Evolutionary conservation across 352 stramenopile species (phyloP).

Genomic region (Globisporangium orthogonon): DNA sequence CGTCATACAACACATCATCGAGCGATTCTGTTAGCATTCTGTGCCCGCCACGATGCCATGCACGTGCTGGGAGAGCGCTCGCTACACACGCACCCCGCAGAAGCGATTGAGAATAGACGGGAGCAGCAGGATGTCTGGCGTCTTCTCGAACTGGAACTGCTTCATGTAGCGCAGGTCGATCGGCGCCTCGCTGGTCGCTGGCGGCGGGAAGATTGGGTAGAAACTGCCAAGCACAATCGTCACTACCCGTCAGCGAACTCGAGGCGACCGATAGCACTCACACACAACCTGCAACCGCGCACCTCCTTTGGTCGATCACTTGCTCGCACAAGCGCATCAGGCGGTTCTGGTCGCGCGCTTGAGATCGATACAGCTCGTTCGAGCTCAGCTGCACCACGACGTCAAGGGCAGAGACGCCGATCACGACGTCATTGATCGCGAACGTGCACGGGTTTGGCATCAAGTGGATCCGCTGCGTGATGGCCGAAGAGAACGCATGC

Average conservation of each 20-base stretch:
- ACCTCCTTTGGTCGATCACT: constrained; percentile 79
- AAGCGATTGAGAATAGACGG: constrained; percentile 92
- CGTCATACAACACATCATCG: background rate
- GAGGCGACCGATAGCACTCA: background rate
- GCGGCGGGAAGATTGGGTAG: constrained; percentile 78
- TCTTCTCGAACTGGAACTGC: constrained; percentile 88
- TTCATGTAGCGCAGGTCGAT: constrained; percentile 92
- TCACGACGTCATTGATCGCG: constrained; percentile 90
- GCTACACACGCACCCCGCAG: constrained; percentile 58
- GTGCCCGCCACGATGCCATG: too few relatives aligned
- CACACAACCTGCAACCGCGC: background rate
- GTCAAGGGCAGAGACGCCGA: constrained; percentile 92
- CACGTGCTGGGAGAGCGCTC: background rate
- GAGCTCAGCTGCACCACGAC: constrained; percentile 84
- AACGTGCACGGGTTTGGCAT: constrained; percentile 95
- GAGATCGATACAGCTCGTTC: constrained; percentile 62
- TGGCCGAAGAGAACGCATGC: background rate
- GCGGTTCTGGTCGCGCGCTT: constrained; percentile 58
- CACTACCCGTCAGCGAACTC: background rate
- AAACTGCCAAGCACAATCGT: constrained; percentile 23
- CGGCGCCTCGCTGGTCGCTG: constrained; percentile 53
- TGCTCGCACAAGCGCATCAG: constrained; percentile 73
- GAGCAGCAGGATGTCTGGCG: constrained; percentile 93
- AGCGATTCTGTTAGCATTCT: background rate
- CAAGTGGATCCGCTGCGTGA: constrained; percentile 83